phyloP scores from a whole-genome alignment of 208 protist genomes.

The Vickermania spadyakhi region DNA sequence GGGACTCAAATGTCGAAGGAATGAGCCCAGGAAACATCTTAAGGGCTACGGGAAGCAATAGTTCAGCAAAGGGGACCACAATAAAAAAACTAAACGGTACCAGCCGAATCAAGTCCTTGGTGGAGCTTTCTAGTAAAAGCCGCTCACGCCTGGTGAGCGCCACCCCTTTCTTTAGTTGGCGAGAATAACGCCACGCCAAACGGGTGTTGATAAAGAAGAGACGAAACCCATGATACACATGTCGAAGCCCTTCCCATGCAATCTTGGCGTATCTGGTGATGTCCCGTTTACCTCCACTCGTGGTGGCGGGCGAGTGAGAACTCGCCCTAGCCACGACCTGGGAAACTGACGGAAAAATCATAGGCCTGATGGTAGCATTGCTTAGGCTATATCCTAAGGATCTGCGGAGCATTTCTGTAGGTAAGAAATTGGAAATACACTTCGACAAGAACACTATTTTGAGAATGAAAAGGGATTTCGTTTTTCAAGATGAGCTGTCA shows the following conservation, averaged over 20 bases:
- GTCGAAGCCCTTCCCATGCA: constrained; percentile 51
- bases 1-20: constrained; percentile 92
- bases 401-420: background rate
- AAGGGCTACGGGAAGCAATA: constrained; percentile 92
- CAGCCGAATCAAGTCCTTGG: constrained; percentile 91
- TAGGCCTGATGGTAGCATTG: background rate
- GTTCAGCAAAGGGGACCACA: constrained; percentile 93
- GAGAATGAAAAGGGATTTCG: no score
- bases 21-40: constrained; percentile 97
- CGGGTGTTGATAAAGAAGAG: constrained; percentile 85
- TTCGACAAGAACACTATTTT: no score
- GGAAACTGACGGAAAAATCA: background rate
- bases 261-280: constrained; percentile 23
- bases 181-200: constrained; percentile 82
- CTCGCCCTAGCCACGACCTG: background rate
- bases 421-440: no score
- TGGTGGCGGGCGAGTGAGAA: background rate
- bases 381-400: background rate
- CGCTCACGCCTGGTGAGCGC: constrained; percentile 82
- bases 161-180: constrained; percentile 74
- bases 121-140: constrained; percentile 87
- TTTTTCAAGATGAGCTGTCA: no score
- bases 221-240: constrained; percentile 85
- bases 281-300: constrained; percentile 10
- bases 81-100: constrained; percentile 97